Percentiles rank a stretch among this genome's conserved stretches.
Evolutionary conservation across 768 basidiomycete species (phyloP).

Genomic region (Xerocomus brunneocitrinus): DNA sequence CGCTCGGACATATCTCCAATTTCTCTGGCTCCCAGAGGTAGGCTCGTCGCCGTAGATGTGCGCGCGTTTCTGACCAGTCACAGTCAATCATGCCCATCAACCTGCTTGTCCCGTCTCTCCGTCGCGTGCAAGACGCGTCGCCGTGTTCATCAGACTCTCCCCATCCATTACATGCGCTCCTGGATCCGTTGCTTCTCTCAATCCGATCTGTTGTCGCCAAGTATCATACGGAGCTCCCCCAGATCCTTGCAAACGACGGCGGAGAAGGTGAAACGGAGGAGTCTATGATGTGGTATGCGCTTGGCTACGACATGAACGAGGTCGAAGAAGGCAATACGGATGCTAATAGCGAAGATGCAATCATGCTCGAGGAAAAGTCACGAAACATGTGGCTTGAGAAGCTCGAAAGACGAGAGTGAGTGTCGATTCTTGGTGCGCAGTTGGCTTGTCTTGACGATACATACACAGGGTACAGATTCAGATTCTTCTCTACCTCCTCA

Average conservation of each 20-base stretch:
- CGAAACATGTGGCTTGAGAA: slow-evolving; percentile 53
- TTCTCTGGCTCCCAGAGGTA: slow-evolving; percentile 76
- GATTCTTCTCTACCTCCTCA: slow-evolving; percentile 63
- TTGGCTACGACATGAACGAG: slow-evolving; percentile 50
- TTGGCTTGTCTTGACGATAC: slow-evolving; percentile 4
- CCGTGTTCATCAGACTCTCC: slow-evolving; percentile 28
- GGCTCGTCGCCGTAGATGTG: neutral
- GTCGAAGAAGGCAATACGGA: slow-evolving; percentile 26
- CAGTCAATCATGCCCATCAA: slow-evolving; percentile 71
- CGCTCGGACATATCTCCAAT: slow-evolving; percentile 65
- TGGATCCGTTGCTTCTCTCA: slow-evolving; percentile 64
- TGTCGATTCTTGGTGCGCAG: slow-evolving; percentile 11
- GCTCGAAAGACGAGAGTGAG: slow-evolving; percentile 66
- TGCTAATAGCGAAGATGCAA: slow-evolving; percentile 17
- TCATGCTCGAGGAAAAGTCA: slow-evolving; percentile 48
- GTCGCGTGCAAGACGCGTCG: slow-evolving; percentile 40
- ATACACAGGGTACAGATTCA: slow-evolving; percentile 65
- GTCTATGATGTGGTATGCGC: slow-evolving; percentile 71
- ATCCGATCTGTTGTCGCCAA: slow-evolving; percentile 51
- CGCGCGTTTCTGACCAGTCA: slow-evolving; percentile 10
- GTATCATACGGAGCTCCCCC: slow-evolving; percentile 60
- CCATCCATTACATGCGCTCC: slow-evolving; percentile 53
- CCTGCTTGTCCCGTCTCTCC: slow-evolving; percentile 51
- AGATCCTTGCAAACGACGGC: slow-evolving; percentile 53
- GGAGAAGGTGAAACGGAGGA: slow-evolving; percentile 65